Percentiles rank a stretch among this genome's conserved stretches.
phyloP scores from a whole-genome alignment of 2,329 filamentous ascomycete genomes.

The Aspergillus tubingensis region DNA sequence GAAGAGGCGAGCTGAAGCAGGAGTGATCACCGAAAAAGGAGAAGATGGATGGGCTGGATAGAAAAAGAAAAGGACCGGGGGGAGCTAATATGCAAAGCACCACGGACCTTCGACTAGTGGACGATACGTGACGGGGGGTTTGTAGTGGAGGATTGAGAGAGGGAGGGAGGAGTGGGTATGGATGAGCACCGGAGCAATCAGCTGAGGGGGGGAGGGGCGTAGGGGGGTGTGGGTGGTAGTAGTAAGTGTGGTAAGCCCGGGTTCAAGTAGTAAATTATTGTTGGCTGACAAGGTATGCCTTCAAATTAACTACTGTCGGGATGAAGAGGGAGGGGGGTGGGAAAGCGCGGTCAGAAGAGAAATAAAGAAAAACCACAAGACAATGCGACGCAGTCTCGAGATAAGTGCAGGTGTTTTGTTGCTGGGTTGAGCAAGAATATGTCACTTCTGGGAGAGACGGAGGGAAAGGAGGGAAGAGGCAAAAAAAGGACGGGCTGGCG shows the following conservation, averaged over 20 bases:
- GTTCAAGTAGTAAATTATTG: constrained; percentile 9
- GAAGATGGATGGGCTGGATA: constrained; percentile 14
- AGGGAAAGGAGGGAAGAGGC: constrained; percentile 10
- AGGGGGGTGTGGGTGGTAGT: constrained; percentile 13
- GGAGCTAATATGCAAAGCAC: constrained; percentile 28
- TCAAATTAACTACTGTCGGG: background rate
- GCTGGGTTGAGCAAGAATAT: background rate
- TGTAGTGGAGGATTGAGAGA: background rate
- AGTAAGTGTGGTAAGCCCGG: constrained; percentile 17
- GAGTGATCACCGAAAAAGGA: constrained; percentile 16
- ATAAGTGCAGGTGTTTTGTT: constrained; percentile 2
- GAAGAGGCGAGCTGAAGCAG: constrained; percentile 22
- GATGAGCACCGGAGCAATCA: constrained; percentile 30
- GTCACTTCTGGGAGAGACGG: background rate
- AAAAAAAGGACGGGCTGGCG: constrained; percentile 9
- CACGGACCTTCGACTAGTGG: constrained; percentile 22
- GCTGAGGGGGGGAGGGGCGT: constrained; percentile 25
- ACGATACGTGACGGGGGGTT: constrained; percentile 16
- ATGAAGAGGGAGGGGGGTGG: background rate
- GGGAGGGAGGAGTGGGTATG: constrained; percentile 20
- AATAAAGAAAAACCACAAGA: background rate
- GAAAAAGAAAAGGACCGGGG: constrained; percentile 20
- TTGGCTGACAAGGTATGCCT: constrained; percentile 5
- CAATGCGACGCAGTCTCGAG: background rate
- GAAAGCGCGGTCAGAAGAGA: background rate